Conservation (phyloP, 805 yeast genomes). For the Metschnikowia arizonensis region DNA sequence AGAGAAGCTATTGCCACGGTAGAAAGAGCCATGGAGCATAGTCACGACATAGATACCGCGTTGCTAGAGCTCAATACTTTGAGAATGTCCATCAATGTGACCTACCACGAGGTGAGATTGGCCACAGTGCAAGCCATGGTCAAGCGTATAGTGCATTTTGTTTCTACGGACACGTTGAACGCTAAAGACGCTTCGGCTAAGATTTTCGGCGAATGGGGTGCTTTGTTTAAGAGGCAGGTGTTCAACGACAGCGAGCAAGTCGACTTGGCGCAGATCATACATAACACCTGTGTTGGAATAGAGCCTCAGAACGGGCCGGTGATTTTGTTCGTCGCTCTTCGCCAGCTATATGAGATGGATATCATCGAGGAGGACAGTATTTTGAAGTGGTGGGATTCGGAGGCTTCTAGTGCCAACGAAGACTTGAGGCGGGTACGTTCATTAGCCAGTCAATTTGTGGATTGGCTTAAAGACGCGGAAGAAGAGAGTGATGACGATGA, state of each 20-base stretch:
- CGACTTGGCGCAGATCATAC: slow-evolving; percentile 57
- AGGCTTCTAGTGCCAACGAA: slow-evolving; percentile 32
- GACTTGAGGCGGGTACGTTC: slow-evolving; percentile 47
- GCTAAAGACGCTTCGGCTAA: slow-evolving; percentile 73
- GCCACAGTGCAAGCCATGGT: slow-evolving; percentile 77
- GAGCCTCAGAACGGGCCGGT: slow-evolving; percentile 44
- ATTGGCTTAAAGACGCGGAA: slow-evolving; percentile 81
- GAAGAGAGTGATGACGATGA: slow-evolving; percentile 45
- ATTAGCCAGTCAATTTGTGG: slow-evolving; percentile 69
- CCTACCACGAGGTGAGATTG: slow-evolving; percentile 84
- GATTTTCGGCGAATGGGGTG: slow-evolving; percentile 77
- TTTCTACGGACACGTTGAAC: slow-evolving; percentile 71
- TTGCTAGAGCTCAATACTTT: slow-evolving; percentile 86
- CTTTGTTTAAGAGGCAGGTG: slow-evolving; percentile 78
- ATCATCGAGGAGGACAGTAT: slow-evolving; percentile 79
- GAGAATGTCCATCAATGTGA: slow-evolving; percentile 95
- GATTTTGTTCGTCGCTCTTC: slow-evolving; percentile 49
- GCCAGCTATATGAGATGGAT: slow-evolving; percentile 74
- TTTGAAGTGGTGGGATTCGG: slow-evolving; percentile 72
- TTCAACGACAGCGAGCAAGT: slow-evolving; percentile 75
- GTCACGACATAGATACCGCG: slow-evolving; percentile 92
- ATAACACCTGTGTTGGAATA: slow-evolving; percentile 36
- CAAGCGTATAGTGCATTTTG: slow-evolving; percentile 64
- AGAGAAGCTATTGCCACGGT: slow-evolving; percentile 93
- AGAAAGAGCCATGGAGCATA: slow-evolving; percentile 84